Evolutionary conservation across 768 basidiomycete genomes (phyloP).

Genomic region (Trametes punicea): DNA sequence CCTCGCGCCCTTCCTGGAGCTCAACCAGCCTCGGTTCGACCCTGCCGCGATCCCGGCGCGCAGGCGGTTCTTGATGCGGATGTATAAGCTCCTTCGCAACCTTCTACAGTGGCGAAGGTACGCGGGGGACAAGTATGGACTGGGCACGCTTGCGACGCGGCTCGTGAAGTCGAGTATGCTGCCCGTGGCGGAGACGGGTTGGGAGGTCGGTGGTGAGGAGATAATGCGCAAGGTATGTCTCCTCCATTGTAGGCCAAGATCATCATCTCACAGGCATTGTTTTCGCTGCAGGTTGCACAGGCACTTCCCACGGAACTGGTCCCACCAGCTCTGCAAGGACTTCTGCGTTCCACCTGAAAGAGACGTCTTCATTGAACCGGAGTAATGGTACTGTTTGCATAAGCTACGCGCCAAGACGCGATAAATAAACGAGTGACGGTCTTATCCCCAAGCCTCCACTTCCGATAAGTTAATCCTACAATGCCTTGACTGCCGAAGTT

Average conservation of each 20-base stretch:
- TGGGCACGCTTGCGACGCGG: conserved; percentile 51
- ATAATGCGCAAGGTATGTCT: conserved; percentile 53
- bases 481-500: too few species aligned
- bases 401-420: background rate
- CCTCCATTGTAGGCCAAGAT: background rate
- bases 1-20: conserved; percentile 47
- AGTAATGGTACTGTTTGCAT: background rate
- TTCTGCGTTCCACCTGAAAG: background rate
- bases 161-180: conserved; percentile 60
- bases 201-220: conserved; percentile 85
- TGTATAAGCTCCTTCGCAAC: conserved; percentile 71
- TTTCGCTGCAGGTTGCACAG: conserved; percentile 15
- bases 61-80: conserved; percentile 60
- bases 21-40: conserved; percentile 55
- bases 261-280: too few species aligned
- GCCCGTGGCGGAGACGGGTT: conserved; percentile 68
- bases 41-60: conserved; percentile 74
- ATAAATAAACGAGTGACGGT: too few species aligned
- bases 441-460: too few species aligned
- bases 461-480: too few species aligned
- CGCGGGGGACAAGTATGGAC: conserved; percentile 54
- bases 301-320: conserved; percentile 15
- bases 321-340: conserved; percentile 3
- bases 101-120: conserved; percentile 76
- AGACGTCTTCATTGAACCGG: background rate